phyloP scores from a whole-genome alignment of 768 basidiomycete species.

The Pleurotus pulmonarius region DNA sequence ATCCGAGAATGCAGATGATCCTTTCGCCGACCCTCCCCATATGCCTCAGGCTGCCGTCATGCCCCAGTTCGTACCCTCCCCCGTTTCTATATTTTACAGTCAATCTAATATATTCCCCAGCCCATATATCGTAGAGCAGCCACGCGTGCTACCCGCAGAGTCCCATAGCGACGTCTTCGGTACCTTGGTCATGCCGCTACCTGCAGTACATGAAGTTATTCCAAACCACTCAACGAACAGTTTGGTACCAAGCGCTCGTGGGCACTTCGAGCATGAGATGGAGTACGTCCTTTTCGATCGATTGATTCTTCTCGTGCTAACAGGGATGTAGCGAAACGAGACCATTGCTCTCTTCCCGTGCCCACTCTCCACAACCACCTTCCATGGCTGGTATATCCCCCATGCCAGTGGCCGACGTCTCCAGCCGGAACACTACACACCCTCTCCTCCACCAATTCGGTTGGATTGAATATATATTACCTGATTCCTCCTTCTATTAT shows the following conservation, averaged over 20 bases:
- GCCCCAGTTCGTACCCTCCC: constrained; percentile 22
- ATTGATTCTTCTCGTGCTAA: neutral
- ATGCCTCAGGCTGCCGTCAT: constrained; percentile 18
- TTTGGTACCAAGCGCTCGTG: neutral
- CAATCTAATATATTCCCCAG: constrained; percentile 9
- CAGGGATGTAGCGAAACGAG: constrained; percentile 40
- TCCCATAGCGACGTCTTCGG: constrained; percentile 21
- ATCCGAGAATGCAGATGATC: constrained; percentile 17
- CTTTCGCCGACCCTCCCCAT: constrained; percentile 28
- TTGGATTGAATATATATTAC: constrained; percentile 75
- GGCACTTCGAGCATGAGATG: constrained; percentile 16
- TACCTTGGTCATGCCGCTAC: constrained; percentile 37
- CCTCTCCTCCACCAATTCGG: constrained; percentile 52
- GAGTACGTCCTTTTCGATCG: constrained; percentile 21
- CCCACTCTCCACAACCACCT: constrained; percentile 17
- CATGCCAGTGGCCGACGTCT: constrained; percentile 14
- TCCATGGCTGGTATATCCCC: constrained; percentile 20
- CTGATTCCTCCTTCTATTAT: constrained; percentile 69
- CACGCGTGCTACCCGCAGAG: constrained; percentile 16
- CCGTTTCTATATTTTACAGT: neutral
- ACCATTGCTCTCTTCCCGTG: constrained; percentile 44
- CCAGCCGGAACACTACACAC: constrained; percentile 19
- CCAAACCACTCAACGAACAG: constrained; percentile 22
- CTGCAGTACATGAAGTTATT: constrained; percentile 36
- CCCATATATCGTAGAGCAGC: constrained; percentile 15